Base-by-base conservation (phyloP, 2,329 filamentous ascomycete species). In the Trichoderma sp. region DNA sequence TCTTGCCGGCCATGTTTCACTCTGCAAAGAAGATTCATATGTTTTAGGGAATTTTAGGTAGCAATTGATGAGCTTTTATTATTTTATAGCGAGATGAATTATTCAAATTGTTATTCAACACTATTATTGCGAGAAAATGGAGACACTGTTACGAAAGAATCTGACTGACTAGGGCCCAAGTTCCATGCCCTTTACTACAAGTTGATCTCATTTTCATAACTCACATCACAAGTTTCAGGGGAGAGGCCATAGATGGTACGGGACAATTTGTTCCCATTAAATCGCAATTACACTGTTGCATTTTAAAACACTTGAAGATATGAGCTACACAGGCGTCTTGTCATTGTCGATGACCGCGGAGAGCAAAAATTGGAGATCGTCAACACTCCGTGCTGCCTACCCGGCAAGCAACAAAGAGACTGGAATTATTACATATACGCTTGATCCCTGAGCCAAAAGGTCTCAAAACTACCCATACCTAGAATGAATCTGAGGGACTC, bases 1-100 rank as follows among this genome's bases (percentile, higher is more conserved):
- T 73, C 24, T 68, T 73, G 12, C 72, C 72, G 26, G 36, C 71
- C 6, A 73, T 73, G 72, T 73, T 73, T 18, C 72, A 73, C 34
- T 73, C 72, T 3, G 69, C 69, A 24, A 64, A 71, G 62, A 71
- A 65, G n/a, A 36, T 71, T 24, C 69, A 71, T 47, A 71, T 71
- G 69, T 71, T 71, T 58, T 71, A 65, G 18, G 11, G 18, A 30
- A 15, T 6, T 30, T 3, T 26, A 8, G 21, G 8, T 56, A 21
- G 56, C 57, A n/a, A 60, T 34, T 21, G 18, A 34, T 34, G 7
- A 8, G 3, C 5, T 60, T 60, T 60, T 21, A 1, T 30, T 58
- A 18, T 18, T 58, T 58, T 9, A 12, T 3, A 53, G 47, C 47
- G 18, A 24, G n/a, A 53, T 53, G 11, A 53, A 53, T 14, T 12